Percentiles rank a stretch among this genome's conserved stretches.
These are phyloP conservation scores for Cordyceps tenuipes DNA, from an alignment of 2,329 filamentous ascomycete genomes.

Conservation along the genomic window DNA sequence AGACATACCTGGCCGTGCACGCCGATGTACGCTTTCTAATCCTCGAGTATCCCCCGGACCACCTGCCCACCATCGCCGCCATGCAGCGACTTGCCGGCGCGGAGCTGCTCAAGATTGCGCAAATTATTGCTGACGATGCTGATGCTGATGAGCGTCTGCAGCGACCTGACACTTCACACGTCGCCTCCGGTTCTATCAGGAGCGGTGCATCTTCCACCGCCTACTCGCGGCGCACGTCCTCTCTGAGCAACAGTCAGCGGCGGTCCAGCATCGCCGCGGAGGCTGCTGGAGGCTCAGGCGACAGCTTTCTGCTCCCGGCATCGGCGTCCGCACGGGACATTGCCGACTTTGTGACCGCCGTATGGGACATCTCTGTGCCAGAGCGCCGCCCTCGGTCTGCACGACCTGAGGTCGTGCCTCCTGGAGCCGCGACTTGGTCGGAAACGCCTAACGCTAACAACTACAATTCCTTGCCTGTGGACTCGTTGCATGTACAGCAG, in stretches of 20 bases:
- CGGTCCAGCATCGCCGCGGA: constrained; percentile 18
- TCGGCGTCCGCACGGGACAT: constrained; percentile 47
- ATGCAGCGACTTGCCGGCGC: constrained; percentile 49
- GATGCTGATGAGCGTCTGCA: constrained; percentile 17
- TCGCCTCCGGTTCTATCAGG: constrained; percentile 28
- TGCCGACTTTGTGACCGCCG: constrained; percentile 42
- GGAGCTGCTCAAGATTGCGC: constrained; percentile 50
- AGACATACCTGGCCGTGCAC: constrained; percentile 49
- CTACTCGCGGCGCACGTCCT: background rate
- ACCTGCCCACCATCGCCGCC: constrained; percentile 48
- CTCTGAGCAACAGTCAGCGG: constrained; percentile 5
- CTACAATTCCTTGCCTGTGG: background rate
- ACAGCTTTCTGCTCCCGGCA: constrained; percentile 48
- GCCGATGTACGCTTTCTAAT: constrained; percentile 46
- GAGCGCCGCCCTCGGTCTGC: background rate
- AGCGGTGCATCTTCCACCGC: constrained; percentile 12
- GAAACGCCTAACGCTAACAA: too few relatives aligned
- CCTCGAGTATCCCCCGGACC: constrained; percentile 49
- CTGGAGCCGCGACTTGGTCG: background rate
- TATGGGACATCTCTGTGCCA: constrained; percentile 34
- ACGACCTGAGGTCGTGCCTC: background rate
- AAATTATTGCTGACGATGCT: constrained; percentile 41
- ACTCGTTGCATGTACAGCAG: background rate
- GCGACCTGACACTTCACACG: constrained; percentile 28
- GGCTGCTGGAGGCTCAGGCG: constrained; percentile 37